Evolutionary conservation across 1,139 yeast genomes (phyloP).

Genomic region (Lodderomyces theae): DNA sequence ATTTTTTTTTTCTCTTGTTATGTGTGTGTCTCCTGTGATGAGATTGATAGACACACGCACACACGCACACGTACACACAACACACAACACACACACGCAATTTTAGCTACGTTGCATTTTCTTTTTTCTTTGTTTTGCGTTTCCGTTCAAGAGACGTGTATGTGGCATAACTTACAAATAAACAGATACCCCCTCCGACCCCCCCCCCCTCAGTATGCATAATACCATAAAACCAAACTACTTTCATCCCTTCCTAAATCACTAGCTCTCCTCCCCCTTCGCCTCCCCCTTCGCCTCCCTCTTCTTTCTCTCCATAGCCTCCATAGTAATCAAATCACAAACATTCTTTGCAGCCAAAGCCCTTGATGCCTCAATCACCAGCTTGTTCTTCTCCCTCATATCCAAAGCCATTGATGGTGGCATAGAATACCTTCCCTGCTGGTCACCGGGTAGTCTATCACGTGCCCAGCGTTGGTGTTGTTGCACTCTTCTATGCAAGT

Average conservation of each 20-base stretch:
- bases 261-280: too few relatives aligned
- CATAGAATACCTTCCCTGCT: neutral
- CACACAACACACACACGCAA: too few relatives aligned
- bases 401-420: neutral
- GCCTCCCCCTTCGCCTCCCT: neutral
- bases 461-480: neutral
- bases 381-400: neutral
- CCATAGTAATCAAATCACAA: slow-evolving; percentile 5
- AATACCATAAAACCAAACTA: too few relatives aligned
- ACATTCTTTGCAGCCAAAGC: slow-evolving; percentile 3
- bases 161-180: neutral
- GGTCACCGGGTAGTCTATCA: neutral
- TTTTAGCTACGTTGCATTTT: too few relatives aligned
- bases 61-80: too few relatives aligned
- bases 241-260: too few relatives aligned
- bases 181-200: too few relatives aligned
- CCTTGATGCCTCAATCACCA: slow-evolving; percentile 1
- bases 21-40: neutral
- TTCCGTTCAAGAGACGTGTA: neutral
- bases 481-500: neutral
- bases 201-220: too few relatives aligned
- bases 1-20: neutral
- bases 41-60: neutral
- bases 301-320: neutral
- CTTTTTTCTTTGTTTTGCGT: neutral